Evolutionary conservation across 2,329 filamentous ascomycete genomes (phyloP).

Genomic region (Colletotrichum eremochloae): DNA sequence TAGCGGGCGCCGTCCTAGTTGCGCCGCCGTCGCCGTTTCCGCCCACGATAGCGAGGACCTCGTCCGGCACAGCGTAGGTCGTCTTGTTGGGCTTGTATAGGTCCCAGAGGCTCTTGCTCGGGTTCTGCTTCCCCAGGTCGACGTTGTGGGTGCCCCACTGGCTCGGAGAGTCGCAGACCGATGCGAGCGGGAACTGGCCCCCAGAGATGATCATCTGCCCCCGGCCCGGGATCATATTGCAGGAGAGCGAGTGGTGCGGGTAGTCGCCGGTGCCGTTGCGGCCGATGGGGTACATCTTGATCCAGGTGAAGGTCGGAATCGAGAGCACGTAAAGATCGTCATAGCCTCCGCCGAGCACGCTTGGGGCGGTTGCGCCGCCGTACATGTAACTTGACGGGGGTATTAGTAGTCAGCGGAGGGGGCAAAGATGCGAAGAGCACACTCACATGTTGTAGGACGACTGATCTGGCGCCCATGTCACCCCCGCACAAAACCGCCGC

Average conservation of each 20-base stretch:
- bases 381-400: conserved; percentile 66
- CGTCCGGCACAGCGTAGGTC: conserved; percentile 66
- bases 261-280: conserved; percentile 54
- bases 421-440: background rate
- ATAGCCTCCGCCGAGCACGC: conserved; percentile 61
- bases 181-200: conserved; percentile 65
- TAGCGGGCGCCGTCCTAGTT: conserved; percentile 62
- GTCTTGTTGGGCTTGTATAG: conserved; percentile 63
- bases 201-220: conserved; percentile 75
- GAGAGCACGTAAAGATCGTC: conserved; percentile 74
- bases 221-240: conserved; percentile 65
- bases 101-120: conserved; percentile 62
- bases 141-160: conserved; percentile 69
- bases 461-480: conserved; percentile 69
- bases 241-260: conserved; percentile 69
- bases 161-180: conserved; percentile 65
- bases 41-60: conserved; percentile 64
- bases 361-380: conserved; percentile 66
- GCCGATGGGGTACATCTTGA: conserved; percentile 64
- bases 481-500: conserved; percentile 72
- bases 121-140: conserved; percentile 65
- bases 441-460: conserved; percentile 75
- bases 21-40: conserved; percentile 66
- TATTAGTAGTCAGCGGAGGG: conserved; percentile 20
- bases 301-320: conserved; percentile 74